Base-by-base conservation (phyloP, 73 alveolate species). In the Paramecium caudatum region DNA sequence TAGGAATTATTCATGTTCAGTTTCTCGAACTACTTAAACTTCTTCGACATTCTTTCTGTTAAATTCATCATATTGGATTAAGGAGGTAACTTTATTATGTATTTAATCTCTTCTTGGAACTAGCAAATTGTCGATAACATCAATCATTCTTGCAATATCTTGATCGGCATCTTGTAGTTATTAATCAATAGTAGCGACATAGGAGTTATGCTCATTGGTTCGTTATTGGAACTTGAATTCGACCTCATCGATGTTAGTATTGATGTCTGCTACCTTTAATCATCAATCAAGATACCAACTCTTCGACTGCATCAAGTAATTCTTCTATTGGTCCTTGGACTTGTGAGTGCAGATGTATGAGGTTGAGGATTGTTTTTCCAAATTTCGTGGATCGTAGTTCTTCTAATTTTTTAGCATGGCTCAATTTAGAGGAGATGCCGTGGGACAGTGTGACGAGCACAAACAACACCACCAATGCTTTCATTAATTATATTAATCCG, bases 401-500 rank as follows among this genome's bases (percentile, higher is more conserved):
- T 45, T 74, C 88, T 47, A 74, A 19, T 25, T 74, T 74, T 46
- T 74, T 74, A 16, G 80, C 46, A 55, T 55, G 80, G 30, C 80
- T 55, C 30, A 55, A 23, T 55, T 55, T 55, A 55, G 80, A 55
- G 23, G 80, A 55, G 37, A 55, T 55, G 23, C 46, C 80, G 3
- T 27, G 30, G 7, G 80, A 55, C 46, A 55, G 46, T 19, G 80
- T 25, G 25, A 55, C 12, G 30, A 68, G 10, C 50, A 68, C 19
- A 43, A 34, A 68, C 37, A 37, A 36, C 8, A 68, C 8, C 13
- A 68, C 19, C 37, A 30, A 15, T 68, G 34, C 34, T 68, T 45
- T 74, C 88, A 74, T 74, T 74, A 74, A 74, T 74, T n/a, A 45
- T 74, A 47, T 34, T 39, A 41, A 74, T 41, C 68, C 68, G 88